Conservation (phyloP, 345 rosid species). For the Eucalyptus globulus region DNA sequence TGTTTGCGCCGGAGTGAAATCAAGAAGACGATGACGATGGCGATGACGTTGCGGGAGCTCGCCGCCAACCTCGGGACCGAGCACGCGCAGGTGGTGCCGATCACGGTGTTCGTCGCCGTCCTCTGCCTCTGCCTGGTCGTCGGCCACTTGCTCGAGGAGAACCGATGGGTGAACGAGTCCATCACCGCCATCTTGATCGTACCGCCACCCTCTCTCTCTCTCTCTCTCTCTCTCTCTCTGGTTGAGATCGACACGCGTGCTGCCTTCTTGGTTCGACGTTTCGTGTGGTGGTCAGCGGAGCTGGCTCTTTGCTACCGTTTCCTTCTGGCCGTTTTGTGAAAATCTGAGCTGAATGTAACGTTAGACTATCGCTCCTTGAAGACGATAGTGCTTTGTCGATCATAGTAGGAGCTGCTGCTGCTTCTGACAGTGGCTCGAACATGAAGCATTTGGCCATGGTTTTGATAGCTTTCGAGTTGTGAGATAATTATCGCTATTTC, state of each 20-base stretch:
- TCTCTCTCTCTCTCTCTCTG: not conserved
- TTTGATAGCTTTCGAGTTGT: not conserved
- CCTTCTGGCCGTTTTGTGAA: not conserved
- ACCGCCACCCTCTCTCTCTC: not conserved
- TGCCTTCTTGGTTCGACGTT: not conserved
- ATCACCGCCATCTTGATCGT: constrained; percentile 81
- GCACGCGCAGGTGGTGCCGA: constrained; percentile 54
- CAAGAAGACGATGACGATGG: not conserved
- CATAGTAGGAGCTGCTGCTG: not conserved
- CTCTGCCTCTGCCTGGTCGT: constrained; percentile 65
- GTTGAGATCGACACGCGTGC: not conserved
- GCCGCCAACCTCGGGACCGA: constrained; percentile 3
- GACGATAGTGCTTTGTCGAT: not conserved
- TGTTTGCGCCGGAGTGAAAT: not conserved
- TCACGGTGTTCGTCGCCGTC: constrained; percentile 65
- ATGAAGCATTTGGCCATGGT: not conserved
- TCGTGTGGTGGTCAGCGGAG: not conserved
- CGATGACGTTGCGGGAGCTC: not conserved
- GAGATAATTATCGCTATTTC: not conserved
- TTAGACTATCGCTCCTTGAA: not conserved
- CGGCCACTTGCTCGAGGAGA: constrained; percentile 86
- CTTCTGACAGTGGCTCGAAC: not conserved
- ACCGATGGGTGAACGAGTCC: constrained; percentile 88
- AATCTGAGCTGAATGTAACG: not conserved
- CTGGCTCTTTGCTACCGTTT: not conserved